Conservation (phyloP, 129 eudicot genomes). For the Deinandra increscens region DNA sequence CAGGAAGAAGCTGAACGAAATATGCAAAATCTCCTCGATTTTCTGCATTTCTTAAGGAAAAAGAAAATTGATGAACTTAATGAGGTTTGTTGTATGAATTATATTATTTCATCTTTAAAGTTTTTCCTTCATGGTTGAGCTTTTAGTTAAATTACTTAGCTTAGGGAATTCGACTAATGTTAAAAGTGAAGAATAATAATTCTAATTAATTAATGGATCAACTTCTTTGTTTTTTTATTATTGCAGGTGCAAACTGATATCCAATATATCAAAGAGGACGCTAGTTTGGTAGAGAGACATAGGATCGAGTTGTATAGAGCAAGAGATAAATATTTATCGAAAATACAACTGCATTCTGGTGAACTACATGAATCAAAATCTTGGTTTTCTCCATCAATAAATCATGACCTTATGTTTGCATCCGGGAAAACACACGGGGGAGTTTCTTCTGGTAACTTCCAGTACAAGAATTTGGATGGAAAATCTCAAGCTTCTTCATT, state of each 20-base stretch:
- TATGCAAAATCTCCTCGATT: slow-evolving; percentile 73
- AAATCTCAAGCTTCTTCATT: slow-evolving; percentile 44
- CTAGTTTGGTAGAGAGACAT: slow-evolving; percentile 60
- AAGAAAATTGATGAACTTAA: slow-evolving; percentile 81
- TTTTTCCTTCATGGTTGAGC: not conserved
- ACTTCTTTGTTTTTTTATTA: not conserved
- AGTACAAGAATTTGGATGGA: slow-evolving; percentile 47
- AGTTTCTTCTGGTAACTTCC: slow-evolving; percentile 35
- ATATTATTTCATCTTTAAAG: not conserved
- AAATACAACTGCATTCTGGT: slow-evolving; percentile 48
- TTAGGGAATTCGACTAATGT: slow-evolving; percentile 9
- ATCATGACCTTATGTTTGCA: slow-evolving; percentile 40
- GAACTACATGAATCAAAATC: slow-evolving; percentile 40
- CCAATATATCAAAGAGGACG: slow-evolving; percentile 65
- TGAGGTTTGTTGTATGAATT: slow-evolving; percentile 51
- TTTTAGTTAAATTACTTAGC: not conserved
- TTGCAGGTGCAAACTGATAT: slow-evolving; percentile 67
- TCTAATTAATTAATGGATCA: not conserved
- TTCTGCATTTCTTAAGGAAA: slow-evolving; percentile 61
- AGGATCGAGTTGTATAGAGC: slow-evolving; percentile 56
- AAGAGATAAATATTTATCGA: slow-evolving; percentile 53
- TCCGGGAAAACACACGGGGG: slow-evolving; percentile 48
- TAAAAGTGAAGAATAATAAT: slow-evolving; percentile 9
- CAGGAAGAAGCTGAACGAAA: slow-evolving; percentile 94
- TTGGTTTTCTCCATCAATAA: slow-evolving; percentile 46